Conservation (phyloP, 1,284 basidiomycete genomes). For the Cryptococcus jaspeensis region DNA sequence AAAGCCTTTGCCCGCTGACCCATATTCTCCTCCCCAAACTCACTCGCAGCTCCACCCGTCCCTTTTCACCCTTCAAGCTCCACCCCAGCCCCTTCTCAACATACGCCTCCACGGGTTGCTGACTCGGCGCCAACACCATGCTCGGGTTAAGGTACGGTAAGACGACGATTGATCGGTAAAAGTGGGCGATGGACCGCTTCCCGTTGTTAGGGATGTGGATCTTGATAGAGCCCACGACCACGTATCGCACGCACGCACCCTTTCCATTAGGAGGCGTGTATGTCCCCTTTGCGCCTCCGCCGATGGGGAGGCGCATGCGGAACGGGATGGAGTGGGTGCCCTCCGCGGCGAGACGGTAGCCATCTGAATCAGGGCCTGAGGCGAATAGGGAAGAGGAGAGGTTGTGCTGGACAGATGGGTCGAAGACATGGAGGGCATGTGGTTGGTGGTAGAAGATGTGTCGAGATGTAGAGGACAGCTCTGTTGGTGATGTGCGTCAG, state of each 20-base stretch:
- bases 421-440: conserved; percentile 61
- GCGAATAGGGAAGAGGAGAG: conserved; percentile 55
- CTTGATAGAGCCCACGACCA: conserved; percentile 80
- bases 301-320: conserved; percentile 68
- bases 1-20: conserved; percentile 82
- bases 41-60: conserved; percentile 71
- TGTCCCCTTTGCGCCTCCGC: conserved; percentile 70
- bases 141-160: conserved; percentile 76
- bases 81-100: conserved; percentile 59
- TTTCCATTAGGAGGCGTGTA: conserved; percentile 60
- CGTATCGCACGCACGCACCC: conserved; percentile 67
- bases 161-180: conserved; percentile 80
- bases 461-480: conserved; percentile 62
- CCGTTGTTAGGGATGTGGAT: conserved; percentile 66
- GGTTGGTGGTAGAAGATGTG: conserved; percentile 85
- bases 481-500: conserved; percentile 23
- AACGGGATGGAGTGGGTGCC: conserved; percentile 77
- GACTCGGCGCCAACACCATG: conserved; percentile 62
- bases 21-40: conserved; percentile 73
- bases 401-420: conserved; percentile 48
- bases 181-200: conserved; percentile 80
- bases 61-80: conserved; percentile 62
- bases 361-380: conserved; percentile 64
- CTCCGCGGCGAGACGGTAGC: conserved; percentile 64
- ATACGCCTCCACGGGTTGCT: conserved; percentile 63